Evolutionary conservation across 2,329 filamentous ascomycete species (phyloP).

Genomic region (Aspergillus cejpii): DNA sequence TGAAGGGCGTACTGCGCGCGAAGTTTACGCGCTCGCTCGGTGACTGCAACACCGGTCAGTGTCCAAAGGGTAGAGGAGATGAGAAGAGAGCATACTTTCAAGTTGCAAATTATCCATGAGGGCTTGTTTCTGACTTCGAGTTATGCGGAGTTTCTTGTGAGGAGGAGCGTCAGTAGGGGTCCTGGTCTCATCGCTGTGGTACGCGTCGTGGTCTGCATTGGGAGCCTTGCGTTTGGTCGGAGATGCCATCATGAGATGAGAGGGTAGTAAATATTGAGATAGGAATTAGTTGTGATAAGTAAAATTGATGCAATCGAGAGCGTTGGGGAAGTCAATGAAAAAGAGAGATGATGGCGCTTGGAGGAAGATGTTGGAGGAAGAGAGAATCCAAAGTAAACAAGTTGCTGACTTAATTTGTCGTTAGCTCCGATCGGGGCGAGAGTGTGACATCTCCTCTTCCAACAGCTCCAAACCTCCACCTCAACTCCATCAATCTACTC

Average conservation of each 20-base stretch:
- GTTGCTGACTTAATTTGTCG: conserved; percentile 25
- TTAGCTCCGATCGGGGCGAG: conserved; percentile 13
- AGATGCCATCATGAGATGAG: conserved; percentile 31
- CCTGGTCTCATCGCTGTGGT: conserved; percentile 44
- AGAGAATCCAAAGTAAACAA: conserved; percentile 38
- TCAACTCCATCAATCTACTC: conserved; percentile 5
- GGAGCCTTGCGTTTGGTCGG: conserved; percentile 38
- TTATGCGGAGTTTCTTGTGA: conserved; percentile 58
- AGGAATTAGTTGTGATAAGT: background rate
- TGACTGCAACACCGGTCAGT: conserved; percentile 53
- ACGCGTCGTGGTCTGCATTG: conserved; percentile 24
- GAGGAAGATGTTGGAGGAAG: conserved; percentile 15
- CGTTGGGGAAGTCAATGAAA: conserved; percentile 2
- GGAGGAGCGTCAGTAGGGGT: conserved; percentile 52
- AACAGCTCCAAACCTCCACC: conserved; percentile 20
- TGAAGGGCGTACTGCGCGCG: conserved; percentile 84
- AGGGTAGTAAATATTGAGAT: background rate
- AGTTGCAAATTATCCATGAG: conserved; percentile 84
- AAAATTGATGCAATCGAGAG: background rate
- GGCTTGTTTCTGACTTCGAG: conserved; percentile 70
- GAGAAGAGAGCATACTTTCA: conserved; percentile 57
- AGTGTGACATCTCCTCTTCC: conserved; percentile 18
- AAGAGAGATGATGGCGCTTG: conserved; percentile 8
- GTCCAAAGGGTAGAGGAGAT: background rate
- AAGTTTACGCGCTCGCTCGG: conserved; percentile 77